Conservation (phyloP, 805 yeast genomes). For the Zygosaccharomyces pseudorouxii region DNA sequence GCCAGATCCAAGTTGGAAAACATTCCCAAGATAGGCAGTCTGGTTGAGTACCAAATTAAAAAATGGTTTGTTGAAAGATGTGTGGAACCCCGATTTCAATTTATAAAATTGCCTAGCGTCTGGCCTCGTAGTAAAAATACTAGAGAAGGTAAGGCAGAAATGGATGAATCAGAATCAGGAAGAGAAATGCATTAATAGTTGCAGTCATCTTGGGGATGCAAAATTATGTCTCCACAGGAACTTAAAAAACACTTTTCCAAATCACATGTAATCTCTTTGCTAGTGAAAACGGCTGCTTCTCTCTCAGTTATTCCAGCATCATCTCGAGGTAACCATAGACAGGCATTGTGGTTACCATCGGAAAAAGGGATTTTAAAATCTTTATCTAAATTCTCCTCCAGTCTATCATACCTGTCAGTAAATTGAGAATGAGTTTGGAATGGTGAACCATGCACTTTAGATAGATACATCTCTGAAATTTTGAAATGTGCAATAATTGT, state of each 20-base stretch:
- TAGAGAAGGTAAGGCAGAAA: slow-evolving; percentile 37
- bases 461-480: slow-evolving; percentile 34
- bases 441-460: slow-evolving; percentile 12
- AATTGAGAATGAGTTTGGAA: slow-evolving; percentile 1
- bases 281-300: slow-evolving; percentile 18
- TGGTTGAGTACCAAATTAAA: slow-evolving; percentile 76
- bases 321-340: slow-evolving; percentile 45
- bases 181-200: background rate
- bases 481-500: slow-evolving; percentile 58
- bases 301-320: slow-evolving; percentile 33
- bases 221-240: slow-evolving; percentile 15
- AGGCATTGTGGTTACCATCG: slow-evolving; percentile 10
- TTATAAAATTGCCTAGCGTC: slow-evolving; percentile 74
- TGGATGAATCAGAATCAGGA: slow-evolving; percentile 9
- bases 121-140: slow-evolving; percentile 73
- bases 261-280: slow-evolving; percentile 15
- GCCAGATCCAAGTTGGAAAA: slow-evolving; percentile 88
- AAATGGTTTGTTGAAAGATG: slow-evolving; percentile 91
- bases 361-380: slow-evolving; percentile 15
- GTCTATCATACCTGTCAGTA: slow-evolving; percentile 4
- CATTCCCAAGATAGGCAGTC: slow-evolving; percentile 82
- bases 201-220: slow-evolving; percentile 5
- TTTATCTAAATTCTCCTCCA: background rate
- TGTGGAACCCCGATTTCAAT: slow-evolving; percentile 89
- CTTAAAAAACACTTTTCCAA: slow-evolving; percentile 13